These are phyloP conservation scores for Calycina herbarum DNA, from an alignment of 2,329 filamentous ascomycete species.

Conservation along the genomic window DNA sequence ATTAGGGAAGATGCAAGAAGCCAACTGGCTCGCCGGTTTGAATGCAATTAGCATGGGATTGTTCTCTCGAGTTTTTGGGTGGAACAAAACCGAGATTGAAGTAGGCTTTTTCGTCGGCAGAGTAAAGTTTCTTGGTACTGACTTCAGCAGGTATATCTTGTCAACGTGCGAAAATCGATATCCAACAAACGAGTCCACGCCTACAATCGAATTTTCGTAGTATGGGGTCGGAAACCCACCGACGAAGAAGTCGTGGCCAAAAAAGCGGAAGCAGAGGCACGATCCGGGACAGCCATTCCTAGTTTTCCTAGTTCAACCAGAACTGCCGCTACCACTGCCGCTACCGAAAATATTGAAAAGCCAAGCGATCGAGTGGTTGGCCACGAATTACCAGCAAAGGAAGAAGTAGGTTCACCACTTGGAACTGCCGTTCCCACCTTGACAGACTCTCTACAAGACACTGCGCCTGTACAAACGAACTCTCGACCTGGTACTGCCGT, in stretches of 20 bases:
- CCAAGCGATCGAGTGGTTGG: too few relatives aligned
- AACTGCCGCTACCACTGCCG: too few relatives aligned
- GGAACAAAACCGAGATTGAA: slow-evolving; percentile 37
- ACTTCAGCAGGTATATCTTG: slow-evolving; percentile 29
- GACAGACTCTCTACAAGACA: not conserved
- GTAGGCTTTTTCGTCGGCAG: slow-evolving; percentile 13
- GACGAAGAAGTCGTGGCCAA: slow-evolving; percentile 7
- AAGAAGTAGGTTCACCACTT: not conserved
- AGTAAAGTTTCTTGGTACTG: not conserved
- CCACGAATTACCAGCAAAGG: too few relatives aligned
- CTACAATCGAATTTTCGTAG: slow-evolving; percentile 34
- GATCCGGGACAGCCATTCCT: not conserved
- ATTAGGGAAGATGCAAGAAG: slow-evolving; percentile 31
- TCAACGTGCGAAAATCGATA: slow-evolving; percentile 32
- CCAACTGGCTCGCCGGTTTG: slow-evolving; percentile 32
- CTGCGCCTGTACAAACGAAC: not conserved
- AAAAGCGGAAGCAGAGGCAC: not conserved
- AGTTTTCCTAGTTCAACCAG: not conserved
- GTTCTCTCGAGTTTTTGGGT: slow-evolving; percentile 31
- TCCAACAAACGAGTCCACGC: slow-evolving; percentile 32
- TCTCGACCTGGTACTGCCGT: slow-evolving; percentile 1
- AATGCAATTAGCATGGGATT: slow-evolving; percentile 31
- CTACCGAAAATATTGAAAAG: too few relatives aligned
- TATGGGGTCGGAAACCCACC: slow-evolving; percentile 33
- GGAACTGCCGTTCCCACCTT: not conserved